Evolutionary conservation across 768 basidiomycete species (phyloP), one percentile per base, ranked within the genome.

Genomic region (Xerocomellus intermedius): DNA sequence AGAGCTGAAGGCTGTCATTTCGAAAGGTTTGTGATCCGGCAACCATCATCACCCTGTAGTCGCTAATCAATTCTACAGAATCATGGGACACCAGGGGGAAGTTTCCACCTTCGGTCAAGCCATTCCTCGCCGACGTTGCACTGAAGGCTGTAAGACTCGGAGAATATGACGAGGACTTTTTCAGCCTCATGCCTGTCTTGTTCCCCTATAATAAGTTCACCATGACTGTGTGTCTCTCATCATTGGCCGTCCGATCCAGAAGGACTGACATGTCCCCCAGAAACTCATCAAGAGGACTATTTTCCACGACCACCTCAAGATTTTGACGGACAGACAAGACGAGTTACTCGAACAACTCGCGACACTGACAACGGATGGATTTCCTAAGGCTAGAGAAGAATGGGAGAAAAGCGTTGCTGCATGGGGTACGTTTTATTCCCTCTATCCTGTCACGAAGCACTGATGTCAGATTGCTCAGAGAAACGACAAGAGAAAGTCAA

Each of bases 131-230:
- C n/a, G 68, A 82, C 10, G 79, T 91, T 38, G 91, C 94, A 0
- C 65, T 91, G 37, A 79, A 85, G 47, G 95, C 96, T 0, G 83
- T 96, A 63, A 75, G 80, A 26, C 78, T 90, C n/a, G 89, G 86
- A 69, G 86, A 95, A 67, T 97, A 96, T 71, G 89, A 92, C 57
- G 94, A 96, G 17, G 82, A 89, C 63, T 96, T 96, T 70, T 98
- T 96, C 74, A 86, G 84, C 63, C 77, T 88, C 19, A 89, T 98
- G 84, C 92, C 95, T 0, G 78, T 73, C 22, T 69, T 96, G 37
- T 94, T 98, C 64, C 93, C 94, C 0, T 98, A 98, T 67, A 99
- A 99, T 74, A 86, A 87, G 60, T 99, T 91, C 69, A 96, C 92
- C 0, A 94, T 98, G 86, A 89, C 81, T 48, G 87, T 90, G 51